A percentile compares a stretch with the other conserved stretches of the same genome.
Evolutionary conservation across 2,329 filamentous ascomycete genomes (phyloP).

Genomic region (Beauveria bassiana): DNA sequence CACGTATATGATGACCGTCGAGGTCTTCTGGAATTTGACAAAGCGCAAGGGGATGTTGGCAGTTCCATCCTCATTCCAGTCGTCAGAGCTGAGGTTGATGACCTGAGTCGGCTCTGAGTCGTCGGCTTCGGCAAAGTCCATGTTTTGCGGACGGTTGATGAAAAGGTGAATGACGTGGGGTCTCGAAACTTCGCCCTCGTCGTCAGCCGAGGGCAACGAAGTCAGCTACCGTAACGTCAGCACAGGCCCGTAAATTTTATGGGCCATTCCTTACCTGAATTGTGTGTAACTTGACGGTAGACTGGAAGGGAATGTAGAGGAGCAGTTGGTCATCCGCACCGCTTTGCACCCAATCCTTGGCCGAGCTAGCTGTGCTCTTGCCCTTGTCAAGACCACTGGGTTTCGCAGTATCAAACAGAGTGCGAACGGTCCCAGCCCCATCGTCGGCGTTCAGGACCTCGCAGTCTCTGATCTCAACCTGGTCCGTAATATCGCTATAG

Average conservation of each 20-base stretch:
- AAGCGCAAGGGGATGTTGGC: conserved; percentile 70
- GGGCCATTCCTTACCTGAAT: conserved; percentile 43
- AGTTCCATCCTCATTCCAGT: conserved; percentile 78
- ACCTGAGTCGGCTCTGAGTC: conserved; percentile 74
- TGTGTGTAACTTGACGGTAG: conserved; percentile 82
- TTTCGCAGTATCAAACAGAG: conserved; percentile 62
- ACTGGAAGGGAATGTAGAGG: conserved; percentile 84
- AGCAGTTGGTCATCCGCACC: conserved; percentile 96
- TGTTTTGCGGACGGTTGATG: conserved; percentile 79
- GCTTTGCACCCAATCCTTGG: conserved; percentile 85
- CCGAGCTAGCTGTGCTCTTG: conserved; percentile 37
- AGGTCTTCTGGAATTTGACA: conserved; percentile 96
- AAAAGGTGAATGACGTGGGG: conserved; percentile 81
- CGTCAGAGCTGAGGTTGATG: conserved; percentile 62
- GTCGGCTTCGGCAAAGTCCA: conserved; percentile 93
- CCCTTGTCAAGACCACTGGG: conserved; percentile 56
- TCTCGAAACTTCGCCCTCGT: conserved; percentile 69
- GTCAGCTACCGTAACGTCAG: conserved; percentile 55
- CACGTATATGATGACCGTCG: conserved; percentile 79
- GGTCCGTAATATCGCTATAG: conserved; percentile 75
- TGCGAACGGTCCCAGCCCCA: conserved; percentile 63
- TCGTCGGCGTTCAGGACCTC: conserved; percentile 85
- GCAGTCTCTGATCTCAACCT: conserved; percentile 70
- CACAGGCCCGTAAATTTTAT: neutral
- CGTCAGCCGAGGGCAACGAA: conserved; percentile 57